phyloP scores from a whole-genome alignment of 108 stramenopile species.

The Nitzschia putrida region DNA sequence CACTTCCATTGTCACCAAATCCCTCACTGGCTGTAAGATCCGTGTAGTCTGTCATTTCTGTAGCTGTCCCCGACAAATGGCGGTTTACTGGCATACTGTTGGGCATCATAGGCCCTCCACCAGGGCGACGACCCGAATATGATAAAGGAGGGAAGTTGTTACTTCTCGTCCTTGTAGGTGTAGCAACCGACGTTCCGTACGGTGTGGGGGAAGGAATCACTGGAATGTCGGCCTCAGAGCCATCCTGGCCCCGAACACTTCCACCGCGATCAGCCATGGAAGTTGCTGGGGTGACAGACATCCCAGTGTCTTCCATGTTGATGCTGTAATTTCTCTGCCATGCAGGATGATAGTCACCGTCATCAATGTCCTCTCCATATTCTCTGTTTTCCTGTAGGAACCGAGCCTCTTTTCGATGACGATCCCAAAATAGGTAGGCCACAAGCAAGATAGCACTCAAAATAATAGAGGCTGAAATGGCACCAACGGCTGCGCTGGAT shows the following conservation, averaged over 20 bases:
- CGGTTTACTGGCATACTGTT: not conserved
- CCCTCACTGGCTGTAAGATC: slow-evolving; percentile 9
- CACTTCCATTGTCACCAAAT: slow-evolving; percentile 14
- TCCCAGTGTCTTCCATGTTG: not conserved
- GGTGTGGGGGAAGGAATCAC: not conserved
- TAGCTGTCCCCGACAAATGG: slow-evolving; percentile 2
- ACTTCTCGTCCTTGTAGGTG: not conserved
- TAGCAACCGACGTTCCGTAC: not conserved
- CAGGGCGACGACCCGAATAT: not conserved
- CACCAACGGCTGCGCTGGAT: not conserved
- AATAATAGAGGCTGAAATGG: slow-evolving; percentile 27
- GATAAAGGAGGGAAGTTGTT: not conserved
- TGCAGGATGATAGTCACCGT: not conserved
- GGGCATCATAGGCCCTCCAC: not conserved
- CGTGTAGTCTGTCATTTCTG: slow-evolving; percentile 6
- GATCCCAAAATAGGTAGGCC: slow-evolving; percentile 33
- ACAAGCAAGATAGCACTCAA: slow-evolving; percentile 22
- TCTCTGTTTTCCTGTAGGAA: not conserved
- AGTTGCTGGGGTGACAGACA: too few species aligned
- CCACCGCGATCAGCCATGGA: not conserved
- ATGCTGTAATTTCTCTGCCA: slow-evolving; percentile 12
- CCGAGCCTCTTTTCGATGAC: slow-evolving; percentile 6
- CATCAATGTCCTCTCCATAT: slow-evolving; percentile 6
- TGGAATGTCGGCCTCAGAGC: not conserved
- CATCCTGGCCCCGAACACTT: not conserved